Evolutionary conservation across 129 eudicot species (phyloP).

Genomic region (Lonicera japonica): DNA sequence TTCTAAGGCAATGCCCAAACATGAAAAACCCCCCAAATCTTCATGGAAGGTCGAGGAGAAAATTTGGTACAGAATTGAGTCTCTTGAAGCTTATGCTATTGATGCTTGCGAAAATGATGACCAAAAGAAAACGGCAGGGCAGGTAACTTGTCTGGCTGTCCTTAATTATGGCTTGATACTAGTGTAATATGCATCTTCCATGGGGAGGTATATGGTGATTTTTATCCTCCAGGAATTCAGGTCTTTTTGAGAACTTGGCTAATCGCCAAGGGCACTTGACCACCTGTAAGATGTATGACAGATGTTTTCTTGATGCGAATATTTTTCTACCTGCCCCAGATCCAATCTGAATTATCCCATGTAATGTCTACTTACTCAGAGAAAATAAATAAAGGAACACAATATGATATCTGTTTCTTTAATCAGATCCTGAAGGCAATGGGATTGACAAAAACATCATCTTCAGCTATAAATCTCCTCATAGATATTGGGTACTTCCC

Average conservation of each 20-base stretch:
- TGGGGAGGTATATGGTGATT: no score
- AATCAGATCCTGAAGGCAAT: slow-evolving; percentile 76
- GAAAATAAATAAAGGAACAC: neutral
- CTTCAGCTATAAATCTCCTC: slow-evolving; percentile 76
- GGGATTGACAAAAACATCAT: slow-evolving; percentile 61
- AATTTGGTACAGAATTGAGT: slow-evolving; percentile 51
- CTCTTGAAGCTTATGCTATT: slow-evolving; percentile 84
- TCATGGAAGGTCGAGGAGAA: slow-evolving; percentile 56
- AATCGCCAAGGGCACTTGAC: no score
- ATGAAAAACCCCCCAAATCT: slow-evolving; percentile 68
- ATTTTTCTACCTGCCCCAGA: no score
- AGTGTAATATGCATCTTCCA: no score
- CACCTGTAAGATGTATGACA: no score
- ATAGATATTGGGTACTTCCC: slow-evolving; percentile 91
- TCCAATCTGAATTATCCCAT: no score
- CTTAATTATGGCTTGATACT: neutral
- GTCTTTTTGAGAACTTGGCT: no score
- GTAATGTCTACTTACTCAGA: no score
- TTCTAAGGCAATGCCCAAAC: slow-evolving; percentile 58
- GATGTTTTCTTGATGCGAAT: no score
- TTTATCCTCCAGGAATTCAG: no score
- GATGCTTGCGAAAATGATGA: slow-evolving; percentile 65
- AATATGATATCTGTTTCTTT: slow-evolving; percentile 13
- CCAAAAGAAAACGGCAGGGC: slow-evolving; percentile 69
- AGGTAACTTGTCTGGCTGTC: slow-evolving; percentile 37